These are phyloP conservation scores for Penicillium simplicissimum DNA, from an alignment of 495 filamentous ascomycete species.

Conservation along the genomic window DNA sequence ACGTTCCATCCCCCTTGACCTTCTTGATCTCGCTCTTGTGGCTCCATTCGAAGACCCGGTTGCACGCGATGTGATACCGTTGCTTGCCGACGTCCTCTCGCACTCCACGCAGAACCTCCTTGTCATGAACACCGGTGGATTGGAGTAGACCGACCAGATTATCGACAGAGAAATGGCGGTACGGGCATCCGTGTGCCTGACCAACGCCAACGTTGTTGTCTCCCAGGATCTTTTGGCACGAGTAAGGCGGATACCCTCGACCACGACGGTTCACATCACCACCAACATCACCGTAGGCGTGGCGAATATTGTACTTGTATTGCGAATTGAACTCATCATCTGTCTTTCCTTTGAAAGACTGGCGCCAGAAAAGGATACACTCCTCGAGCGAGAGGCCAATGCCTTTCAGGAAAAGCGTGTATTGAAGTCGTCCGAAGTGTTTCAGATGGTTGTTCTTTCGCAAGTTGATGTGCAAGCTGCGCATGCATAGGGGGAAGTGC, in stretches of 20 bases:
- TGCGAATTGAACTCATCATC: conserved; percentile 95
- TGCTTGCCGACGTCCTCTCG: conserved; percentile 85
- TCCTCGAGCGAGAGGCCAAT: conserved; percentile 91
- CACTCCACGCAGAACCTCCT: conserved; percentile 74
- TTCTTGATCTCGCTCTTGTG: conserved; percentile 87
- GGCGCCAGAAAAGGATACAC: conserved; percentile 92
- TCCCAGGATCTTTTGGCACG: conserved; percentile 90
- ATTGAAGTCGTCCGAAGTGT: conserved; percentile 92
- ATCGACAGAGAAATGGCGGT: conserved; percentile 85
- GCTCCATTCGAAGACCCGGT: conserved; percentile 86
- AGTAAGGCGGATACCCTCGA: conserved; percentile 83
- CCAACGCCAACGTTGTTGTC: conserved; percentile 82
- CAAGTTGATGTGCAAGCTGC: conserved; percentile 78
- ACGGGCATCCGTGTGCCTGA: conserved; percentile 92
- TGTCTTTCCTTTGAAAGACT: conserved; percentile 74
- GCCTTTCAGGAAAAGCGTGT: conserved; percentile 95
- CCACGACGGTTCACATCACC: conserved; percentile 85
- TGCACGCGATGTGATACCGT: conserved; percentile 95
- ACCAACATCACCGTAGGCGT: conserved; percentile 92
- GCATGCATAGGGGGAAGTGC: conserved; percentile 95
- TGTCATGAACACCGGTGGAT: conserved; percentile 72
- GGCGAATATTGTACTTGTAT: conserved; percentile 94
- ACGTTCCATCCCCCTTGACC: conserved; percentile 78
- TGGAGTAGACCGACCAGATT: conserved; percentile 78
- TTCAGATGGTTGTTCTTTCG: conserved; percentile 86